Percentiles rank a stretch among this genome's conserved stretches.
phyloP scores from a whole-genome alignment of 176 grass and related monocot genomes.

The maize (Zea mays) region Zm-B73-REFERENCE-NAM-5.0 NC_050104.1:94722501-94723000 shows the following conservation, averaged over 20 bases:
- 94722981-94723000: neutral
- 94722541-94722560: slow-evolving; percentile 92
- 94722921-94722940: neutral
- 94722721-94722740: neutral
- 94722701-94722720: neutral
- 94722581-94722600: slow-evolving; percentile 97
- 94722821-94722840: neutral
- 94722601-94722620: slow-evolving; percentile 96
- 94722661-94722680: neutral
- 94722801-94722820: neutral
- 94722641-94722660: neutral
- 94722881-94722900: neutral
- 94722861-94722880: neutral
- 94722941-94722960: neutral
- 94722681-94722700: neutral
- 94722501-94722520: slow-evolving; percentile 84
- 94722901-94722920: neutral
- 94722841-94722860: neutral
- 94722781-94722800: neutral
- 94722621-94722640: slow-evolving; percentile 36
- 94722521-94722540: slow-evolving; percentile 94
- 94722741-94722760: neutral
- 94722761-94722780: neutral
- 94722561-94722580: slow-evolving; percentile 76
- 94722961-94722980: neutral